Base-by-base conservation (phyloP, 495 filamentous ascomycete species). In the Friedmanniomyces simplex region DNA sequence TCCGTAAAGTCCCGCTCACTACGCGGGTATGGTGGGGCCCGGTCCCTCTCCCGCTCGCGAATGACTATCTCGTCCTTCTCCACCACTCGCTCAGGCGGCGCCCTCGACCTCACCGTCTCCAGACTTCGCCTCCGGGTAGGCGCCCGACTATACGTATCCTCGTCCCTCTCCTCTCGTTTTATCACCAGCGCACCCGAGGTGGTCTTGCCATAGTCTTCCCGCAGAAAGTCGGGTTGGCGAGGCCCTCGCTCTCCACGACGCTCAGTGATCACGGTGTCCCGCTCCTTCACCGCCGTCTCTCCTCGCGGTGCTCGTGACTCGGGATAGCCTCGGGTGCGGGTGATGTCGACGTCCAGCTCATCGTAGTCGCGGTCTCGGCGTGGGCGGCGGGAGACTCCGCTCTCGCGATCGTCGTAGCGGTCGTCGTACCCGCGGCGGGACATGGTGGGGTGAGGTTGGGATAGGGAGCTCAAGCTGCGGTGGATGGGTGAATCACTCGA, bases 221-320 rank as follows among this genome's bases (percentile, higher is more conserved):
- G 71, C 14, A 81, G 63, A 61, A 81, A 81, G 12, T 79, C 78
- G 32, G 76, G 77, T n/a, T 70, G 65, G 25, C 67, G 62, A 14
- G 69, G 70, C 22, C 67, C 68, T 14, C 66, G 62, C 25, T 67
- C 71, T 24, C 66, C 65, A 48, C 74, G 72, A 48, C 71, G 67
- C 41, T 63, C 63, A 54, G 52, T 62, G 45, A 68, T 61, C 25
- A 71, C 69, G 14, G 69, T 48, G 13, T 59, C 63, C 42, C 59
- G 52, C 50, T 59, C 63, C 32, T 54, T 59, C 34, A 59, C 60
- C 43, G 37, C n/a, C 30, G 55, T 69, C 67, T 48, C 71, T 60
- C 50, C 64, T 58, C 36, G 47, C 58, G 60, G 53, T 53, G 65
- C 32, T 34, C 42, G 47, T 50, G 59, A 48, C n/a, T 56, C 55